Evolutionary conservation across 208 protist genomes (phyloP).

Genomic region (Leishmania gerbilli): DNA sequence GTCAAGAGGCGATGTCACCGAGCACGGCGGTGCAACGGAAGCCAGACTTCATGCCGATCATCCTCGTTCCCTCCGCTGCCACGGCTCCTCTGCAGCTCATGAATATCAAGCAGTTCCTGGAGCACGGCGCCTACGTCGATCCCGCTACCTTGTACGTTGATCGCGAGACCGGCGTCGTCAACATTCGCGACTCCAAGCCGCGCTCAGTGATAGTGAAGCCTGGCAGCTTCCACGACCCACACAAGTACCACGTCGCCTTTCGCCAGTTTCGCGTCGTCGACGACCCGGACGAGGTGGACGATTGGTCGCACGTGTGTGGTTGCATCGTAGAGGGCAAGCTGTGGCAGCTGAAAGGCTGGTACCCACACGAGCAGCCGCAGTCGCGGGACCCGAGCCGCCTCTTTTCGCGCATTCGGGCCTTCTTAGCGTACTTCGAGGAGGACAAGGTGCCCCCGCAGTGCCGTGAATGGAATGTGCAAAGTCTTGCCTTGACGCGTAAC

Average conservation of each 20-base stretch:
- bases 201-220: constrained; percentile 69
- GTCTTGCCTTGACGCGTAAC: constrained; percentile 72
- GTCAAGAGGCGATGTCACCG: constrained; percentile 40
- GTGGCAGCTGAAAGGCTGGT: constrained; percentile 84
- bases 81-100: constrained; percentile 81
- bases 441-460: constrained; percentile 75
- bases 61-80: constrained; percentile 71
- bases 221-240: constrained; percentile 68
- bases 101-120: constrained; percentile 83
- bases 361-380: constrained; percentile 36
- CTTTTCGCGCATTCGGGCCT: constrained; percentile 75
- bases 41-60: constrained; percentile 85
- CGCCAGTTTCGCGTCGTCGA: constrained; percentile 79
- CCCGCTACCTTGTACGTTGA: constrained; percentile 75
- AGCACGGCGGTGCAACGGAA: constrained; percentile 45
- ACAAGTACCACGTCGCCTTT: constrained; percentile 73
- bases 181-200: constrained; percentile 75
- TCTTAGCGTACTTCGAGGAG: constrained; percentile 90
- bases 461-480: constrained; percentile 80
- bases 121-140: constrained; percentile 79
- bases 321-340: constrained; percentile 77
- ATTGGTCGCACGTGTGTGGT: constrained; percentile 89
- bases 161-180: constrained; percentile 60
- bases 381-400: constrained; percentile 57
- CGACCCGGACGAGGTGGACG: constrained; percentile 63